A percentile compares a stretch with the other conserved stretches of the same genome.
Evolutionary conservation across 1,139 yeast genomes (phyloP).

Genomic region (Lodderomyces pseudojiufengensis): DNA sequence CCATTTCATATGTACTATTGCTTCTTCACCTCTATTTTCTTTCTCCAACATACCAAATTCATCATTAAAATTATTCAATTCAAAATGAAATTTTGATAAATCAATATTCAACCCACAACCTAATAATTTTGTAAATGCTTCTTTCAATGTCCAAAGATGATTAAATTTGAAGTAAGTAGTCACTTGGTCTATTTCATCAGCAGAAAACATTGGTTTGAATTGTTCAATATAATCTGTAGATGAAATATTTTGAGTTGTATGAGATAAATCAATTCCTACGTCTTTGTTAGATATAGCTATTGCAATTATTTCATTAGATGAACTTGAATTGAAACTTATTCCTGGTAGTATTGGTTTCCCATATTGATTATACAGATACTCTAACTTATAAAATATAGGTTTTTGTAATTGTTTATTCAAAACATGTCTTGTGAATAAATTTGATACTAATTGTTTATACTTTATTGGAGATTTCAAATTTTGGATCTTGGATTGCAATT

Average conservation of each 20-base stretch:
- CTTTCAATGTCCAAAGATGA: slow-evolving; percentile 71
- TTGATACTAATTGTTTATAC: slow-evolving; percentile 19
- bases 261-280: slow-evolving; percentile 64
- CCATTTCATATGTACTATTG: slow-evolving; percentile 14
- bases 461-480: slow-evolving; percentile 20
- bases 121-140: slow-evolving; percentile 58
- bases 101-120: slow-evolving; percentile 63
- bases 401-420: slow-evolving; percentile 19
- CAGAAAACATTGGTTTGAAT: slow-evolving; percentile 49
- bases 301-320: slow-evolving; percentile 50
- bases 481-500: slow-evolving; percentile 30
- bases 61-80: slow-evolving; percentile 3
- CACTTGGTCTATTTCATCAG: slow-evolving; percentile 30
- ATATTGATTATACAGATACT: slow-evolving; percentile 23
- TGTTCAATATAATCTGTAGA: slow-evolving; percentile 33
- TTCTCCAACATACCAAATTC: too few species aligned
- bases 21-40: slow-evolving; percentile 1
- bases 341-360: slow-evolving; percentile 34
- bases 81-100: slow-evolving; percentile 26
- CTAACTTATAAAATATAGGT: slow-evolving; percentile 20
- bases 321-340: slow-evolving; percentile 49
- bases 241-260: slow-evolving; percentile 42
- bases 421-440: slow-evolving; percentile 24
- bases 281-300: slow-evolving; percentile 36
- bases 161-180: slow-evolving; percentile 35